These are phyloP conservation scores for Pyricularia grisea DNA, from an alignment of 2,329 filamentous ascomycete genomes.

Conservation along the genomic window DNA sequence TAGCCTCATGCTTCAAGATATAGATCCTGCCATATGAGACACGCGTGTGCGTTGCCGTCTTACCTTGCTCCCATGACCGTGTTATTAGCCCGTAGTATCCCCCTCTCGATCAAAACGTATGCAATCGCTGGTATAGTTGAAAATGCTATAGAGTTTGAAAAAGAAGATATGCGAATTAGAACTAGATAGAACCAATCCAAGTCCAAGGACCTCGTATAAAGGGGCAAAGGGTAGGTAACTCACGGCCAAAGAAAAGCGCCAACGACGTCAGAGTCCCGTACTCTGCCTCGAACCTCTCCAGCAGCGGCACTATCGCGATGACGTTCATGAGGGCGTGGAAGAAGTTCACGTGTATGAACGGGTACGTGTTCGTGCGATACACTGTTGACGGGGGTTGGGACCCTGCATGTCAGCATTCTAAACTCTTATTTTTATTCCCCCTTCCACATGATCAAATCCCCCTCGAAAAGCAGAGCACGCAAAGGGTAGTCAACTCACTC, in stretches of 20 bases:
- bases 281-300: slow-evolving; percentile 90
- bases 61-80: slow-evolving; percentile 77
- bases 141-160: slow-evolving; percentile 41
- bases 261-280: slow-evolving; percentile 85
- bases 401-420: not conserved
- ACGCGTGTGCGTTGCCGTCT: slow-evolving; percentile 12
- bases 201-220: not conserved
- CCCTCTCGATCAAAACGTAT: slow-evolving; percentile 72
- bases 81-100: slow-evolving; percentile 61
- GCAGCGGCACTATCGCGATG: slow-evolving; percentile 70
- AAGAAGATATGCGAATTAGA: not conserved
- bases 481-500: slow-evolving; percentile 43
- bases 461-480: not conserved
- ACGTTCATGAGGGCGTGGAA: slow-evolving; percentile 75
- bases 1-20: not conserved
- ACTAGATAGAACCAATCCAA: not conserved
- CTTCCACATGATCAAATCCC: not conserved
- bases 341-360: slow-evolving; percentile 73
- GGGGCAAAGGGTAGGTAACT: slow-evolving; percentile 22
- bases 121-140: slow-evolving; percentile 73
- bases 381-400: slow-evolving; percentile 41
- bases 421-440: not conserved
- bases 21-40: not conserved
- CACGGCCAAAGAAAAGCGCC: slow-evolving; percentile 83
- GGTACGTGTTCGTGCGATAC: slow-evolving; percentile 88